Evolutionary conservation across 192 early-diverging fungal genomes (phyloP).

Genomic region (Coemansia sp.): DNA sequence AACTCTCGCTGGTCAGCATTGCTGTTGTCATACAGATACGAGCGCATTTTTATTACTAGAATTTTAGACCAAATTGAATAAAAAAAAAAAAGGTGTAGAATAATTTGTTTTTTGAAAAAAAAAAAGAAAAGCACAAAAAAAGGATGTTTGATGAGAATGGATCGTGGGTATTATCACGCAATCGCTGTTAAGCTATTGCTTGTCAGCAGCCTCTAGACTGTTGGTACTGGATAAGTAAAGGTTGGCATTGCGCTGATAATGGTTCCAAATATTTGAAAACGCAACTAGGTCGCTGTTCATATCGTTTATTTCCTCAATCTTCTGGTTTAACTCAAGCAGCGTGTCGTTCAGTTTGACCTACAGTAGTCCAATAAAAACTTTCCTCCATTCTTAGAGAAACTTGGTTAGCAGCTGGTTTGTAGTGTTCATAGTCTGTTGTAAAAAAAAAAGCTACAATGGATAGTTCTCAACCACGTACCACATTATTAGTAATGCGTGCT

Average conservation of each 20-base stretch:
- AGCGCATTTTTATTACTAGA: constrained; percentile 58
- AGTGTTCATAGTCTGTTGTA: neutral
- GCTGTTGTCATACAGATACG: constrained; percentile 72
- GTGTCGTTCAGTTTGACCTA: constrained; percentile 54
- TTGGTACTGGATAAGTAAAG: constrained; percentile 50
- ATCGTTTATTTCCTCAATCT: constrained; percentile 55
- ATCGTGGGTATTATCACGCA: too few relatives aligned
- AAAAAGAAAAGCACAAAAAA: neutral
- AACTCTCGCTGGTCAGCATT: constrained; percentile 70
- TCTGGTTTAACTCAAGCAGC: constrained; percentile 49
- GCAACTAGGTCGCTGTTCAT: constrained; percentile 56
- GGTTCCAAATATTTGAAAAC: constrained; percentile 55
- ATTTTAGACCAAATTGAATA: constrained; percentile 5
- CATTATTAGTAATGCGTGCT: constrained; percentile 52
- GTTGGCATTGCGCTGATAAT: constrained; percentile 53
- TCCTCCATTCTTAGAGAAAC: neutral
- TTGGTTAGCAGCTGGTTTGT: neutral
- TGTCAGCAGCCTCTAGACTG: constrained; percentile 25
- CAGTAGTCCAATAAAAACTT: neutral
- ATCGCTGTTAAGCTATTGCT: neutral
- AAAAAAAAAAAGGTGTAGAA: neutral
- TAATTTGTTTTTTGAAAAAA: constrained; percentile 6
- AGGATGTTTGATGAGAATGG: neutral
- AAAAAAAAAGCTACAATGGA: neutral
- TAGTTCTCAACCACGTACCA: constrained; percentile 9